Percentiles rank a stretch among this genome's conserved stretches.
Conservation (phyloP, 2,329 filamentous ascomycete species). For the Phialophora tarda region DNA sequence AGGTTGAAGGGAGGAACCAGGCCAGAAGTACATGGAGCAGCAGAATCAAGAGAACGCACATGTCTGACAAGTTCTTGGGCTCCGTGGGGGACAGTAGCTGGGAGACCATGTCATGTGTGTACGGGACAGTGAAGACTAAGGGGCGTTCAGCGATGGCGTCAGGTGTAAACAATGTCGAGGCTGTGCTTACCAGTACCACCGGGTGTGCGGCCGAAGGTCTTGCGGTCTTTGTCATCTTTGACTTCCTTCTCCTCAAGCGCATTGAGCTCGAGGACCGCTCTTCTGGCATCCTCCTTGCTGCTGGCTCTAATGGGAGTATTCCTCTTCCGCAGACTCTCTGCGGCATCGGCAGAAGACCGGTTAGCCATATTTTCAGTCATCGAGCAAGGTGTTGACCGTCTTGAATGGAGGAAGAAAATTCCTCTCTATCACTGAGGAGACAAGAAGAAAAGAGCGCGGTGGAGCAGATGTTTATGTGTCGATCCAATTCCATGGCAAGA, state of each 20-base stretch:
- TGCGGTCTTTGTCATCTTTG: conserved; percentile 62
- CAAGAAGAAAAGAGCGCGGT: neutral
- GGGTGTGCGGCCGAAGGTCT: conserved; percentile 89
- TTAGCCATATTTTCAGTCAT: conserved; percentile 20
- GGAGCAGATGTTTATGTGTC: neutral
- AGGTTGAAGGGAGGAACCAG: conserved; percentile 70
- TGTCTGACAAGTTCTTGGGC: conserved; percentile 91
- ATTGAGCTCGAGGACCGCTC: conserved; percentile 57
- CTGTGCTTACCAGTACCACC: conserved; percentile 79
- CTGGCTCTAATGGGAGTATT: conserved; percentile 46
- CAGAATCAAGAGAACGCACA: conserved; percentile 77
- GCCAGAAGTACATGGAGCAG: conserved; percentile 74
- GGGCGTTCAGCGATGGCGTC: neutral
- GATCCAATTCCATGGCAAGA: neutral
- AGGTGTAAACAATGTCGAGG: neutral
- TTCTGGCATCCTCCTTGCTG: conserved; percentile 50
- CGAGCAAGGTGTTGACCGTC: conserved; percentile 2
- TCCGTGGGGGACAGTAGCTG: conserved; percentile 93
- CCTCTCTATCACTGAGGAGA: neutral
- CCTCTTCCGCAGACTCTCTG: conserved; percentile 56
- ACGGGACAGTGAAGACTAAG: conserved; percentile 89
- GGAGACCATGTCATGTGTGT: conserved; percentile 98
- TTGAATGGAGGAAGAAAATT: conserved; percentile 9
- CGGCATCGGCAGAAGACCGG: conserved; percentile 25
- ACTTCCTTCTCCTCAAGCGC: conserved; percentile 52